Evolutionary conservation across 2,329 filamentous ascomycete species (phyloP).

Genomic region (Fusarium sp.): DNA sequence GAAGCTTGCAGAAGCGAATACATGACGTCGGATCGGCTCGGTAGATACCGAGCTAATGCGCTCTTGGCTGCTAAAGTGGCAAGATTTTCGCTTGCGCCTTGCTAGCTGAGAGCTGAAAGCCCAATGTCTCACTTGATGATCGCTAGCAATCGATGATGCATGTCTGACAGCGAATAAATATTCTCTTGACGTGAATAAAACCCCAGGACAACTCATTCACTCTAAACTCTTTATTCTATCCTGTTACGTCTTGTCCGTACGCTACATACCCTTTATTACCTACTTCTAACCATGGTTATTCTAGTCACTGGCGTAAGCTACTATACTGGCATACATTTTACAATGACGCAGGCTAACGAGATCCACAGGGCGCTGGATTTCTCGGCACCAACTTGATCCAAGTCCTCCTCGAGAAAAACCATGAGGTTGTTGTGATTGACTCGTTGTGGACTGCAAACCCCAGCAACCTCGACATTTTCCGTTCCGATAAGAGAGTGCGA

Average conservation of each 20-base stretch:
- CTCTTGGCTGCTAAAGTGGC: background rate
- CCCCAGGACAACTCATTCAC: too few species aligned
- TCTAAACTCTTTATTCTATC: too few species aligned
- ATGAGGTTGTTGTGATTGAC: conserved; percentile 35
- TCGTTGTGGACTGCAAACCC: conserved; percentile 41
- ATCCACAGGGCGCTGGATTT: conserved; percentile 33
- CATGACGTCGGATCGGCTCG: conserved; percentile 28
- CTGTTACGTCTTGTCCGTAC: too few species aligned
- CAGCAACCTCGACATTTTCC: conserved; percentile 21
- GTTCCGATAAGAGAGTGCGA: conserved; percentile 18
- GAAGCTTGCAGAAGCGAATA: background rate
- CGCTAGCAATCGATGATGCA: conserved; percentile 11
- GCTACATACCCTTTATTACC: background rate
- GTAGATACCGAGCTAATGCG: conserved; percentile 10
- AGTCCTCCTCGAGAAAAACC: conserved; percentile 24
- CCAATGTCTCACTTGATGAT: background rate
- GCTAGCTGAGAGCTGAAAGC: conserved; percentile 17
- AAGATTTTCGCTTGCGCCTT: conserved; percentile 22
- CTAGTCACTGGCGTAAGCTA: conserved; percentile 37
- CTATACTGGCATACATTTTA: too few species aligned
- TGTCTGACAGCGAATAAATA: background rate
- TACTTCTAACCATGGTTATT: conserved; percentile 18
- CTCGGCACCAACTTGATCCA: conserved; percentile 39
- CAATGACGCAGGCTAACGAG: background rate
- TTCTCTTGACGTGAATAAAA: too few species aligned